These are phyloP conservation scores for Candida odintsovae DNA, from an alignment of 805 yeast species.

Conservation along the genomic window DNA sequence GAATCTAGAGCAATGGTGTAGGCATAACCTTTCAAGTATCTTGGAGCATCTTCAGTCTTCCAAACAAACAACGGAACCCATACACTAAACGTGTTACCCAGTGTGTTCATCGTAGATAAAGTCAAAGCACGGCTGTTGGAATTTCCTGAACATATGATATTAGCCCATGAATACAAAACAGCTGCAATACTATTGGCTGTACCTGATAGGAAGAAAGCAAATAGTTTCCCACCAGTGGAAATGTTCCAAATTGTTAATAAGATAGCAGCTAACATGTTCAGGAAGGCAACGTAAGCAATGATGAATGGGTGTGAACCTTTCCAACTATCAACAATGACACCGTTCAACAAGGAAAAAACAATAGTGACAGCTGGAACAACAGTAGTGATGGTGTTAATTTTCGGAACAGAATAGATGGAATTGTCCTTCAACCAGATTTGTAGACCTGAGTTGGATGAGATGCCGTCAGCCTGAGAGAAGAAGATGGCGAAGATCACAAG, in stretches of 20 bases:
- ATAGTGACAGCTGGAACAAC: slow-evolving; percentile 44
- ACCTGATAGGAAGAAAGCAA: slow-evolving; percentile 51
- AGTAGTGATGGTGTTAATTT: slow-evolving; percentile 43
- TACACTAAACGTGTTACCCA: slow-evolving; percentile 51
- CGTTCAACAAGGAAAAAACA: slow-evolving; percentile 23
- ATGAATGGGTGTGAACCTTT: slow-evolving; percentile 22
- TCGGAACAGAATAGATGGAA: slow-evolving; percentile 32
- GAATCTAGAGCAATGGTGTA: slow-evolving; percentile 19
- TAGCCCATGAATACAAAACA: slow-evolving; percentile 53
- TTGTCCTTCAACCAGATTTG: slow-evolving; percentile 43
- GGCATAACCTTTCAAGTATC: slow-evolving; percentile 48
- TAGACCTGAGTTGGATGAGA: slow-evolving; percentile 25
- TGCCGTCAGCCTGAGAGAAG: slow-evolving; percentile 29
- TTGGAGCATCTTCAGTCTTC: slow-evolving; percentile 48
- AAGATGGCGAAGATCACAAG: slow-evolving; percentile 38
- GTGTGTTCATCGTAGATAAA: slow-evolving; percentile 41
- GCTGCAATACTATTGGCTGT: slow-evolving; percentile 60
- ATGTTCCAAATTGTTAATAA: slow-evolving; percentile 37
- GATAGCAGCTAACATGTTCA: slow-evolving; percentile 25
- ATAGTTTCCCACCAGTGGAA: slow-evolving; percentile 50
- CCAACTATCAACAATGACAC: slow-evolving; percentile 25
- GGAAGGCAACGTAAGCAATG: slow-evolving; percentile 16
- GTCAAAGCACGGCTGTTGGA: slow-evolving; percentile 47
- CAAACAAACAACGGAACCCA: slow-evolving; percentile 35
- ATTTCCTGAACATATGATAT: slow-evolving; percentile 51